Percentiles rank a stretch among this genome's conserved stretches.
phyloP scores from a whole-genome alignment of 2,329 filamentous ascomycete genomes.

The Aureobasidium uvarum region DNA sequence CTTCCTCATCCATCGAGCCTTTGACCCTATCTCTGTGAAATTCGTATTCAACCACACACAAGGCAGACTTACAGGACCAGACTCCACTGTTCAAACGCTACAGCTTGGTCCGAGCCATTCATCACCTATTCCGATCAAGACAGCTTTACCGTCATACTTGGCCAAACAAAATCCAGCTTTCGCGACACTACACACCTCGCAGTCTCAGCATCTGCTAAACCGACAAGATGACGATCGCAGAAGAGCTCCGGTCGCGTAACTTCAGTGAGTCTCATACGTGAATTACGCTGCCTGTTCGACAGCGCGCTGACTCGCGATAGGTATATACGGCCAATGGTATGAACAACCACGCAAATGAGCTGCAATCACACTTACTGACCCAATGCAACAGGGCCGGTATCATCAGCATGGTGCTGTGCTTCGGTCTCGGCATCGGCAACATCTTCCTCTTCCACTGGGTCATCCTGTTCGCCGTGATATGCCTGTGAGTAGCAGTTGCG shows the following conservation, averaged over 20 bases:
- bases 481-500: conserved; percentile 46
- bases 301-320: conserved; percentile 40
- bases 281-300: conserved; percentile 24
- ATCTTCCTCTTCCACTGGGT: conserved; percentile 61
- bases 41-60: neutral
- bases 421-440: conserved; percentile 66
- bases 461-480: conserved; percentile 59
- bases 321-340: conserved; percentile 69
- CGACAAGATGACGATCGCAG: conserved; percentile 56
- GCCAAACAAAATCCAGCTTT: neutral
- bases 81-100: neutral
- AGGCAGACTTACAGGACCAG: neutral
- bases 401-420: conserved; percentile 62
- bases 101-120: conserved; percentile 12
- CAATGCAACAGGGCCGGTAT: conserved; percentile 51
- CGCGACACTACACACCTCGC: neutral
- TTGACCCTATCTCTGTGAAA: conserved; percentile 1
- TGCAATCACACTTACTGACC: conserved; percentile 30
- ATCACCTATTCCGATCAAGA: conserved; percentile 12
- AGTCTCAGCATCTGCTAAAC: neutral
- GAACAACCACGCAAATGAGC: conserved; percentile 34
- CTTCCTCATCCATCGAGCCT: neutral
- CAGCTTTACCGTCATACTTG: conserved; percentile 17
- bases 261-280: conserved; percentile 55
- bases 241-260: conserved; percentile 64